Conservation (phyloP, 306 rosid genomes). For the Trichosanthes cucumerina region DNA sequence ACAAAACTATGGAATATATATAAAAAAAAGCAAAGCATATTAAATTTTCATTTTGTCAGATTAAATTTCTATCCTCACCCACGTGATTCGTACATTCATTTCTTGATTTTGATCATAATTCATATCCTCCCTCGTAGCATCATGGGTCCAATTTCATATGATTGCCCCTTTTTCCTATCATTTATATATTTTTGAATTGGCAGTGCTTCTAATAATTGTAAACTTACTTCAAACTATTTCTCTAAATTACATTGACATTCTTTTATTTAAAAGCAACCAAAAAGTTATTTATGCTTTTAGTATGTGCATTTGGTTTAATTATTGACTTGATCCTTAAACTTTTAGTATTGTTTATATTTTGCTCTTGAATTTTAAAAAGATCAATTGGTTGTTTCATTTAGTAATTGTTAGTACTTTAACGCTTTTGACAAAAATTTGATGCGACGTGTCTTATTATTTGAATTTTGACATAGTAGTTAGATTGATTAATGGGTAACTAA, state of each 20-base stretch:
- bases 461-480: too few relatives aligned
- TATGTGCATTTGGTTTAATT: too few relatives aligned
- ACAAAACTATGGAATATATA: neutral
- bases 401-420: too few relatives aligned
- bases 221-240: neutral
- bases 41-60: neutral
- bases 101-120: neutral
- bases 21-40: neutral
- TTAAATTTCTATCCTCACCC: neutral
- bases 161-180: neutral
- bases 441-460: too few relatives aligned
- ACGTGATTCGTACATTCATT: neutral
- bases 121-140: neutral
- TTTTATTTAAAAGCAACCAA: too few relatives aligned
- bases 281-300: too few relatives aligned
- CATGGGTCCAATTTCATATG: conserved; percentile 3
- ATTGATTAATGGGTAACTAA: too few relatives aligned
- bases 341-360: too few relatives aligned
- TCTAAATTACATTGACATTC: neutral
- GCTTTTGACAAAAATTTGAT: too few relatives aligned
- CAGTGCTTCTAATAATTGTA: neutral
- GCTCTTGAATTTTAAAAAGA: too few relatives aligned
- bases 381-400: too few relatives aligned
- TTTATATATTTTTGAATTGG: neutral
- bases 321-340: too few relatives aligned